These are phyloP conservation scores for Zychaea mexicana DNA, from an alignment of 371 early-diverging fungal species.

Conservation along the genomic window DNA sequence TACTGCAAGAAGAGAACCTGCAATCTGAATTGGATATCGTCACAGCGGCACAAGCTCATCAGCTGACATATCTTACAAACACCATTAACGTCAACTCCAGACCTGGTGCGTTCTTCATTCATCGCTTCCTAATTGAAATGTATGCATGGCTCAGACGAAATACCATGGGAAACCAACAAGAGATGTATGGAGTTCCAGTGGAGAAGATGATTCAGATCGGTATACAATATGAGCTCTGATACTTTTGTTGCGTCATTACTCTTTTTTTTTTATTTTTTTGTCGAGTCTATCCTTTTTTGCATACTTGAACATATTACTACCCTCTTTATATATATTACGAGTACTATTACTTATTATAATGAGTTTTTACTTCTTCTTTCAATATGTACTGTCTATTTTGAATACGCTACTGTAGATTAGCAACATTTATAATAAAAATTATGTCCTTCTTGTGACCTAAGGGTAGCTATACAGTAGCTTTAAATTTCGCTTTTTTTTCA, in stretches of 20 bases:
- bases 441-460: no score
- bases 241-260: no score
- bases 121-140: constrained; percentile 12
- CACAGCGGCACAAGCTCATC: background rate
- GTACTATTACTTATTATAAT: no score
- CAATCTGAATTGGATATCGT: background rate
- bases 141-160: constrained; percentile 18
- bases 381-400: no score
- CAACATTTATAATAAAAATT: no score
- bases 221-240: constrained; percentile 20
- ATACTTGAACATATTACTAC: no score
- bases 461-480: no score
- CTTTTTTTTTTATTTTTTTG: background rate
- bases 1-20: constrained; percentile 9
- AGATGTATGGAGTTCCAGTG: constrained; percentile 19
- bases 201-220: constrained; percentile 21
- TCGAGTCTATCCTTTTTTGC: background rate
- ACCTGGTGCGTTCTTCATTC: constrained; percentile 7
- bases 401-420: no score
- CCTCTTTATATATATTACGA: no score
- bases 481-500: no score
- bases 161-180: constrained; percentile 18
- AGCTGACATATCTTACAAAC: constrained; percentile 18
- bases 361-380: no score
- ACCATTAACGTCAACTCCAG: constrained; percentile 7